Evolutionary conservation across 345 rosid genomes (phyloP).

Genomic region (Excoecaria agallocha): DNA sequence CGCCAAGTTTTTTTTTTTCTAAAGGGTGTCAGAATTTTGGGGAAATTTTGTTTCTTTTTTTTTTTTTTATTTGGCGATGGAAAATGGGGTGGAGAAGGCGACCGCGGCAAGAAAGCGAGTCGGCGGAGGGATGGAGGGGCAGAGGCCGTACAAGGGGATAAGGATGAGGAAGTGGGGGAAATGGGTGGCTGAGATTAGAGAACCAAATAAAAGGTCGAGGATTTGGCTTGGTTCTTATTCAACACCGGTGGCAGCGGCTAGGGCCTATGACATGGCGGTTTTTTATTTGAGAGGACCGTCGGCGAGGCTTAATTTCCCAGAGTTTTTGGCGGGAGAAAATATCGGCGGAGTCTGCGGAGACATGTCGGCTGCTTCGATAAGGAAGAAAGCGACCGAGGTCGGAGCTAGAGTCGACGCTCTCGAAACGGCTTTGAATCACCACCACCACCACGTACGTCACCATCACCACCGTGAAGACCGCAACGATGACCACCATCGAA

Average conservation of each 20-base stretch:
- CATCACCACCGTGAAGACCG: constrained; percentile 16
- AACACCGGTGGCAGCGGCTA: constrained; percentile 84
- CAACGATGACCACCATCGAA: constrained; percentile 18
- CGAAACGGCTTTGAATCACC: constrained; percentile 45
- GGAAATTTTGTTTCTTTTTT: too few relatives aligned
- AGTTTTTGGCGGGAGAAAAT: constrained; percentile 56
- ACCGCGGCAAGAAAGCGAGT: constrained; percentile 33
- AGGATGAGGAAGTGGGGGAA: constrained; percentile 99
- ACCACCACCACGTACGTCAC: constrained; percentile 32
- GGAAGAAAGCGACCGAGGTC: constrained; percentile 86
- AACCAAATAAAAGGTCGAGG: constrained; percentile 92
- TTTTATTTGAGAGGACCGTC: constrained; percentile 88
- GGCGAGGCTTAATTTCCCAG: constrained; percentile 93
- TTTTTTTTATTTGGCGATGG: constrained; percentile 11
- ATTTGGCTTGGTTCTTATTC: constrained; percentile 98
- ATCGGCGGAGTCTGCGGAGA: constrained; percentile 44
- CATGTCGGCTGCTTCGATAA: constrained; percentile 77
- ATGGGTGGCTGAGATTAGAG: constrained; percentile 99
- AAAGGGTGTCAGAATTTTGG: not conserved
- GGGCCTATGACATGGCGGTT: constrained; percentile 98
- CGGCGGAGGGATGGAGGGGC: constrained; percentile 26
- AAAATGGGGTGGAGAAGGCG: constrained; percentile 17
- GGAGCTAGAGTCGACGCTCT: constrained; percentile 93
- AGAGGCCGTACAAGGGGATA: constrained; percentile 79
- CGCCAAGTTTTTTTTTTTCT: not conserved